phyloP scores from a whole-genome alignment of 306 rosid genomes.

The Lathyrus aphaca region DNA sequence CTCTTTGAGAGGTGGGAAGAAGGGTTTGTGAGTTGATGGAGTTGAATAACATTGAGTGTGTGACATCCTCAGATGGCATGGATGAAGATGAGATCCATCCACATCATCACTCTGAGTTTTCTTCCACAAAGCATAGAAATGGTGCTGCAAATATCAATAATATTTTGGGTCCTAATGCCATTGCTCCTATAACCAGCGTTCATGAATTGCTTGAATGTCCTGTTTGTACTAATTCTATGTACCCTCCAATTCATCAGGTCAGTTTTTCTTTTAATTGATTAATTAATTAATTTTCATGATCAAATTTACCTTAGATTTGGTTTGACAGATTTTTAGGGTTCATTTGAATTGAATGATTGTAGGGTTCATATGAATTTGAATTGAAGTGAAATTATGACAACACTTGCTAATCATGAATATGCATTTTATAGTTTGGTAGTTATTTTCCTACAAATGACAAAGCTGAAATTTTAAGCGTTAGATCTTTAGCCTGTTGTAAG shows the following conservation, averaged over 20 bases:
- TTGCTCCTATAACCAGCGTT: constrained; percentile 91
- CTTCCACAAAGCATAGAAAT: constrained; percentile 72
- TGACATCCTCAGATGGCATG: constrained; percentile 74
- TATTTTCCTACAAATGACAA: constrained; percentile 3
- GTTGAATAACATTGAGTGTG: constrained; percentile 87
- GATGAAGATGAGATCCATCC: constrained; percentile 96
- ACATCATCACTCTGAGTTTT: constrained; percentile 72
- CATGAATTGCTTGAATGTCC: constrained; percentile 96
- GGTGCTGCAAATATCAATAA: constrained; percentile 47
- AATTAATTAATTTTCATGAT: background rate
- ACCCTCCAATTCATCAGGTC: constrained; percentile 97
- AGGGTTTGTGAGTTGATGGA: constrained; percentile 59
- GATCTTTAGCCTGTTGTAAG: background rate
- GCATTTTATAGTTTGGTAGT: background rate
- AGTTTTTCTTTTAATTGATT: background rate
- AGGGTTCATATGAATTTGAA: constrained; percentile 17
- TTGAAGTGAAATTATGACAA: constrained; percentile 16
- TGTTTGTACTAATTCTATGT: constrained; percentile 96
- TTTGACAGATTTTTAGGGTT: constrained; percentile 9
- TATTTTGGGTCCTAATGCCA: constrained; percentile 53
- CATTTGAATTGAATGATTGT: constrained; percentile 5
- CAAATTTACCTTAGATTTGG: constrained; percentile 9
- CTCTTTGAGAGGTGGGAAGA: background rate
- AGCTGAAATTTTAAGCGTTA: constrained; percentile 13
- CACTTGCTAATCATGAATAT: constrained; percentile 18